Percentiles rank a stretch among this genome's conserved stretches.
phyloP scores from a whole-genome alignment of 192 early-diverging fungal species.

The Linnemannia schmuckeri region DNA sequence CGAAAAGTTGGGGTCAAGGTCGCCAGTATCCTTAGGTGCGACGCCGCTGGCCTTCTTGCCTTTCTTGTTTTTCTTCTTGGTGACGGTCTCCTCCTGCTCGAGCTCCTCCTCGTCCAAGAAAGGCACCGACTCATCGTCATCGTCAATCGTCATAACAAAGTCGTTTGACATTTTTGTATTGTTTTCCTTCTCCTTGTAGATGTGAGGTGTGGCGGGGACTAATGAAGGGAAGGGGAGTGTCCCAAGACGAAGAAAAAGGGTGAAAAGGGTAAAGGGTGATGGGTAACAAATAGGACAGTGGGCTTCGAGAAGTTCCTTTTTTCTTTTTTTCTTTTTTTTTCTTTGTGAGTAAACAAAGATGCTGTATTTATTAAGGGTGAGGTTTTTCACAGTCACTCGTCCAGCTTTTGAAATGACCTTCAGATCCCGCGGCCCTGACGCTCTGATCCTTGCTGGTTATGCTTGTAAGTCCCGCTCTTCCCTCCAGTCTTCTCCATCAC shows the following conservation, averaged over 20 bases:
- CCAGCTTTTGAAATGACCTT: not conserved
- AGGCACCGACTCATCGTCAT: conserved; percentile 69
- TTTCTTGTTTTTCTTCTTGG: conserved; percentile 55
- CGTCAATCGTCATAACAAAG: conserved; percentile 83
- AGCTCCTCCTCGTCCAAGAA: conserved; percentile 62
- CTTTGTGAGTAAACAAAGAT: conserved; percentile 2
- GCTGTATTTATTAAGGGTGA: conserved; percentile 8
- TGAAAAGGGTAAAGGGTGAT: not conserved
- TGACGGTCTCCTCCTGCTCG: conserved; percentile 50
- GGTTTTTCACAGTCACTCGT: not conserved
- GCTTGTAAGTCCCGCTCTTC: conserved; percentile 73
- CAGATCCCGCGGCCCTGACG: conserved; percentile 20
- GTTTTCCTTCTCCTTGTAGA: not conserved
- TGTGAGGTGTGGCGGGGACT: not conserved
- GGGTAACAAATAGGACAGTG: not conserved
- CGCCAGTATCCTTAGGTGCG: conserved; percentile 55
- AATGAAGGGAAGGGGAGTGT: not conserved
- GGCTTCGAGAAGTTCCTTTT: not conserved
- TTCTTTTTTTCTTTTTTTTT: conserved; percentile 25
- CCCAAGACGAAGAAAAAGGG: not conserved
- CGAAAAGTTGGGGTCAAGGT: conserved; percentile 80
- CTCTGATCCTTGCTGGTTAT: conserved; percentile 28
- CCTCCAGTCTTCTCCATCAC: conserved; percentile 90
- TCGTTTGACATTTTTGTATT: conserved; percentile 55
- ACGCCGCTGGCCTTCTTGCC: conserved; percentile 49